Conservation (phyloP, 2,329 filamentous ascomycete species). For the Cytospora schulzeri region DNA sequence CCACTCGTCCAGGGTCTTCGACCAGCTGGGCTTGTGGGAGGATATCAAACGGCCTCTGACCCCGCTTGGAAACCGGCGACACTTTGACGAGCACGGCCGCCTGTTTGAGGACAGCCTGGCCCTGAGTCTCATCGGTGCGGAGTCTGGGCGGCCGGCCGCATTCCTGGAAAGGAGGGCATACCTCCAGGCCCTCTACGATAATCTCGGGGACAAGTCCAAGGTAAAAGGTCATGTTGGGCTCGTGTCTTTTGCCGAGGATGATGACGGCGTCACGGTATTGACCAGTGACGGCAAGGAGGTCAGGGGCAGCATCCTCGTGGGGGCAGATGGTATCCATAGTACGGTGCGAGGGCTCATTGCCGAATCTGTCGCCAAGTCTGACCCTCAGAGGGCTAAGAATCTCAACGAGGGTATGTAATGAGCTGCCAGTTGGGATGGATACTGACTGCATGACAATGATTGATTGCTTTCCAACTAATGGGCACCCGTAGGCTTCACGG, state of each 20-base stretch:
- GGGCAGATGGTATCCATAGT: constrained; percentile 28
- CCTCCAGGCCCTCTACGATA: constrained; percentile 25
- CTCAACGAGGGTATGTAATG: constrained; percentile 3
- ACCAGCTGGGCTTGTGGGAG: constrained; percentile 27
- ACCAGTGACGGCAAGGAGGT: constrained; percentile 27
- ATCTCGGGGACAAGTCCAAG: constrained; percentile 24
- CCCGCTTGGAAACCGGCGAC: constrained; percentile 17
- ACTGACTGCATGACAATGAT: too few relatives aligned
- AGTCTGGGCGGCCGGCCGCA: constrained; percentile 4
- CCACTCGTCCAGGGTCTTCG: constrained; percentile 19
- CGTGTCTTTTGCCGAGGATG: constrained; percentile 23
- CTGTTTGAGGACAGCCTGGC: constrained; percentile 26
- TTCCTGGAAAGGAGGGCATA: constrained; percentile 26
- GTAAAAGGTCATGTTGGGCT: constrained; percentile 23
- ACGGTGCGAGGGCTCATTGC: constrained; percentile 13
- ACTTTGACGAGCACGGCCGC: constrained; percentile 26
- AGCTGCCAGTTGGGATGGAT: not conserved
- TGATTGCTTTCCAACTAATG: too few relatives aligned
- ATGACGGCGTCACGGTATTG: constrained; percentile 25
- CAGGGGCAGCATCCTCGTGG: constrained; percentile 28
- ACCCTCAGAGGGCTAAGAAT: not conserved
- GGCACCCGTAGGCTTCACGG: constrained; percentile 4
- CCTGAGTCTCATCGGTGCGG: constrained; percentile 19
- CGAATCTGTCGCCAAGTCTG: not conserved
- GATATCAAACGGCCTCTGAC: constrained; percentile 1